Conservation (phyloP, 257 asterid genomes). For the Gynochthodes officinalis region DNA sequence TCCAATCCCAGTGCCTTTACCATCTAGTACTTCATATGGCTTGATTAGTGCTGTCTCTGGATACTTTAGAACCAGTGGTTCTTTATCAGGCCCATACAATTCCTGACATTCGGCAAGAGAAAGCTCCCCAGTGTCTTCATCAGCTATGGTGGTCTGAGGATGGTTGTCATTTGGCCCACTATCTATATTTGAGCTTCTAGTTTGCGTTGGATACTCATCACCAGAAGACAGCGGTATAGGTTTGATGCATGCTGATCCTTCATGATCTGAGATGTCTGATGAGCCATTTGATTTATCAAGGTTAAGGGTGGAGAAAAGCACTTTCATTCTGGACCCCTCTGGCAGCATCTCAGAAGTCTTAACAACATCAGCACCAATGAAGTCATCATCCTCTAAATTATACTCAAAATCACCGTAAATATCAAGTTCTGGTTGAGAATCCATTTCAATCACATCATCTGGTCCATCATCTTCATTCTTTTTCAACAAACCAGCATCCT, state of each 20-base stretch:
- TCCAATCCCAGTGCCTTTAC: slow-evolving; percentile 24
- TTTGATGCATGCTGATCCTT: slow-evolving; percentile 28
- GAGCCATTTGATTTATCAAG: slow-evolving; percentile 36
- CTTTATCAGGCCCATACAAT: slow-evolving; percentile 90
- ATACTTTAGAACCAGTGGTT: slow-evolving; percentile 49
- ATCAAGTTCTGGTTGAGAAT: slow-evolving; percentile 75
- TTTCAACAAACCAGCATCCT: slow-evolving; percentile 31
- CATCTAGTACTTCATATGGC: slow-evolving; percentile 24
- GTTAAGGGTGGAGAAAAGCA: slow-evolving; percentile 64
- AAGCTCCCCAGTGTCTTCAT: slow-evolving; percentile 47
- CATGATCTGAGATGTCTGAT: slow-evolving; percentile 27
- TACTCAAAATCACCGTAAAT: slow-evolving; percentile 95
- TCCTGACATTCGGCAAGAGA: slow-evolving; percentile 83
- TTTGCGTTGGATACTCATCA: slow-evolving; percentile 27
- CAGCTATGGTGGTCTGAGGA: slow-evolving; percentile 34
- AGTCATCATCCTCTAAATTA: slow-evolving; percentile 82
- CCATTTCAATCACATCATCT: slow-evolving; percentile 63
- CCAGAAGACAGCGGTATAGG: slow-evolving; percentile 27
- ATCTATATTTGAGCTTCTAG: slow-evolving; percentile 30
- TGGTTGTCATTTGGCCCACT: slow-evolving; percentile 20
- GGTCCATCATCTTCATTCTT: slow-evolving; percentile 56
- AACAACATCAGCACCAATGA: slow-evolving; percentile 59
- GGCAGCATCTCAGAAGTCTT: slow-evolving; percentile 42
- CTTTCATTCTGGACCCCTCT: slow-evolving; percentile 60
- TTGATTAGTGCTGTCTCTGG: slow-evolving; percentile 42